Evolutionary conservation across 2,329 filamentous ascomycete species (phyloP), one percentile per base, ranked within the genome.

Genomic region (Penicillium nordicum): DNA sequence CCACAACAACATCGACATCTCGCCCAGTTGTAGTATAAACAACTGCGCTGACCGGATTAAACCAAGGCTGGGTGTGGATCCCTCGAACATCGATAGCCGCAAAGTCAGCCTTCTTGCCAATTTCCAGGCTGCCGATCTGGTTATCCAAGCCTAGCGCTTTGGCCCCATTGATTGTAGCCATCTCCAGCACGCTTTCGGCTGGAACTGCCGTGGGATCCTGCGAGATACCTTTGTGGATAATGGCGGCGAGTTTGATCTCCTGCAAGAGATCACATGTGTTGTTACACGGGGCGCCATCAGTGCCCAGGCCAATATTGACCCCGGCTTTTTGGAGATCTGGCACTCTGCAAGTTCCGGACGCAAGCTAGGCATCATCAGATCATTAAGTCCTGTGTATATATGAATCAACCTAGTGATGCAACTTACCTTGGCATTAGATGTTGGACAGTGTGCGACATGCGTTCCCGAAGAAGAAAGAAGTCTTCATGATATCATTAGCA

Each of bases 201-300:
- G 70, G 69, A 2, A 80, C 68, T 0, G 72, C 59, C 0, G 68
- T 71, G 2, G 80, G 78, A 57, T 82, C 73, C 44, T 72, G 70
- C 5, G 69, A 71, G 3, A 63, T 57, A 18, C 77, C 77, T 58
- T 79, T 78, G 57, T 82, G 80, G 34, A 83, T 65, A 11, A 82
- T 77, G 0, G 73, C 76, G 0, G 80, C 79, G 0, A 82, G 69
- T 48, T 79, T 78, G 78, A 82, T 82, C 67, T 83, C 80, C 46
- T 78, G 78, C 18, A 82, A 63, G 67, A 82, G 74, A 57, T 82
- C 79, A 63, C 79, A 80, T 7, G 76, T 76, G 59, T 82, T 82
- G 36, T 79, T 79, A 64, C 80, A 82, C 0, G 80, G 80, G 0
- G 80, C 80, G 0, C 80, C 80, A 61, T 83, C 80, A 0, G 80